Evolutionary conservation across 148 eudicot genomes (phyloP).

Genomic region (Vaccinium darrowii): DNA sequence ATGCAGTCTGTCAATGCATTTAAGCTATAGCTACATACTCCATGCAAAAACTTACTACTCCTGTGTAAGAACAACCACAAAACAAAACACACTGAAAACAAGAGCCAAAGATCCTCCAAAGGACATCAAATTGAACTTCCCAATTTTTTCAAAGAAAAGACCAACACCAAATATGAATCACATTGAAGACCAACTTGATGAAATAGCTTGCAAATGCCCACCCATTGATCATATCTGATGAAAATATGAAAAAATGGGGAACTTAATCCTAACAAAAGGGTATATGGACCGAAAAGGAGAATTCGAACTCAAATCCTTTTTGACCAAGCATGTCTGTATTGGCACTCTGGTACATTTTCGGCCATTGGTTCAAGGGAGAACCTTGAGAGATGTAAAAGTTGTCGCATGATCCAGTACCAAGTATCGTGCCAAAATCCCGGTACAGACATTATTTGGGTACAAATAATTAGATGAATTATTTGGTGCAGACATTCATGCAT

Average conservation of each 20-base stretch:
- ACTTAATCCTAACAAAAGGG: neutral
- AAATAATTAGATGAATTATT: neutral
- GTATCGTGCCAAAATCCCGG: too few relatives aligned
- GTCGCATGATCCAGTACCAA: neutral
- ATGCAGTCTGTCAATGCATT: conserved; percentile 12
- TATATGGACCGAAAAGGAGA: neutral
- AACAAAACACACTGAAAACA: conserved; percentile 12
- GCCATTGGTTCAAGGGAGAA: neutral
- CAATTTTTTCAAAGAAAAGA: neutral
- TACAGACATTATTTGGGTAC: neutral
- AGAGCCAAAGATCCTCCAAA: neutral
- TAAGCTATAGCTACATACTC: conserved; percentile 6
- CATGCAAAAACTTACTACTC: conserved; percentile 24
- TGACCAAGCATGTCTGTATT: neutral
- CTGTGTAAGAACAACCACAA: conserved; percentile 19
- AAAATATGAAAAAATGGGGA: neutral
- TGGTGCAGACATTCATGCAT: too few relatives aligned
- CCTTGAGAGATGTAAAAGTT: neutral
- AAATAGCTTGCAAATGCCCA: neutral
- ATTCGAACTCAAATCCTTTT: neutral
- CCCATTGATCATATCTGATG: neutral
- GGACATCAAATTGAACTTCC: neutral
- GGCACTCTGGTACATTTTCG: neutral
- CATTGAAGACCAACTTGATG: neutral
- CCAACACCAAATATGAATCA: neutral